Evolutionary conservation across 495 filamentous ascomycete genomes (phyloP), one percentile per base, ranked within the genome.

Genomic region (Copromyces sp.): DNA sequence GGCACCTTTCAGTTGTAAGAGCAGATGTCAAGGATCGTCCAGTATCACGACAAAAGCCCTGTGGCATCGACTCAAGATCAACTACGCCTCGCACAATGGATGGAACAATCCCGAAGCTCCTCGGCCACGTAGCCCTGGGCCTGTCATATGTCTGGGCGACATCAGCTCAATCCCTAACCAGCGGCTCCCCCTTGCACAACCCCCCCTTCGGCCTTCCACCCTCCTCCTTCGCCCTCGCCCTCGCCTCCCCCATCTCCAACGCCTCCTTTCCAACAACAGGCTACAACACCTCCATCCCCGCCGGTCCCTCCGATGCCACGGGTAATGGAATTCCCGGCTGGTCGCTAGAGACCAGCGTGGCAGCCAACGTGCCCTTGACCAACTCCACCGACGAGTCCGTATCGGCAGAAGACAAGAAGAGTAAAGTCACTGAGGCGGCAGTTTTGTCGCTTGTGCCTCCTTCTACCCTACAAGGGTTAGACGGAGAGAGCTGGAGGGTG

Each of bases 271-370:
- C 71, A 39, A 74, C 75, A 40, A 45, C 38, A 1, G 77, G 77
- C 11, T 74, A 76, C 47, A 74, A 77, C 70, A 71, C 69, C 24
- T 76, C 75, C 12, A 47, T 74, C 39, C 73, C 73, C 7, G 73
- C 73, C 11, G 73, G 70, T 37, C n/a, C 69, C 0, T 9, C 17
- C 45, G 35, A 68, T 29, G 77, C 47, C 17, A 74, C 72, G 1
- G 72, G 44, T 29, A 24, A 59, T 44, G 24, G 14, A 4, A 6
- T 77, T 17, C 0, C 32, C 35, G 75, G 73, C 11, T 78, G 77
- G 77, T 38, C 29, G 3, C 24, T 77, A 11, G 17, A 24, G 29
- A 69, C 75, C 32, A 37, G 16, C 42, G 59, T 77, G 3, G 68
- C 71, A 11, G 72, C 73, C 39, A 70, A 74, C 38, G 69, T 78